Percentiles rank a stretch among this genome's conserved stretches.
phyloP scores from a whole-genome alignment of 2,329 filamentous ascomycete species.

The Didymella keratinophila region DNA sequence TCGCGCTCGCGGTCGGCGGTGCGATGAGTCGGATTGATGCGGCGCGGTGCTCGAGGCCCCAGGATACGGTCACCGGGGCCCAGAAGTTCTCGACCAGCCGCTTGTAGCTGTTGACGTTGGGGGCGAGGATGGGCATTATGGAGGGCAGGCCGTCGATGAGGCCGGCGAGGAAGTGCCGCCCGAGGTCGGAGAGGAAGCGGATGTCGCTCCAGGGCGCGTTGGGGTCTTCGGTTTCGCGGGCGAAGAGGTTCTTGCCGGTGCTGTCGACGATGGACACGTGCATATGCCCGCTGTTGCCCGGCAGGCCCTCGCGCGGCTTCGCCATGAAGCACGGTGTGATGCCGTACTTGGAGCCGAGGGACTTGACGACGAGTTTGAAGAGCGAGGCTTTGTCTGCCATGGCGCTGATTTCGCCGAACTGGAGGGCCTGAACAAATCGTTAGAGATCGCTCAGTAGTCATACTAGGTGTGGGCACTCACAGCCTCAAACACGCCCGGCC shows the following conservation, averaged over 20 bases:
- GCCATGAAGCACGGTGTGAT: conserved; percentile 99
- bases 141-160: conserved; percentile 88
- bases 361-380: conserved; percentile 96
- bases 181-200: conserved; percentile 81
- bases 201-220: conserved; percentile 68
- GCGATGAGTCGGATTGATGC: conserved; percentile 90
- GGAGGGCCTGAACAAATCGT: conserved; percentile 65
- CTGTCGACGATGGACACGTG: conserved; percentile 87
- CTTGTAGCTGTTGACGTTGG: conserved; percentile 98
- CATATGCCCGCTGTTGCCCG: conserved; percentile 95
- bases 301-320: conserved; percentile 88
- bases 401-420: conserved; percentile 83
- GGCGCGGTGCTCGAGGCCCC: conserved; percentile 94
- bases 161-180: conserved; percentile 91
- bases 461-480: conserved; percentile 57
- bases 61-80: conserved; percentile 96
- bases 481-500: conserved; percentile 93
- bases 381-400: conserved; percentile 93
- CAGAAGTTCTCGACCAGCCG: conserved; percentile 98
- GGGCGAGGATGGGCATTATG: conserved; percentile 93
- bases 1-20: conserved; percentile 82
- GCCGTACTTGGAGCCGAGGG: conserved; percentile 82
- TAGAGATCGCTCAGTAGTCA: background rate
- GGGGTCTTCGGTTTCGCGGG: conserved; percentile 74
- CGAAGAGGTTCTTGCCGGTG: conserved; percentile 84